These are phyloP conservation scores for Mycena albidolilacea DNA, from an alignment of 768 basidiomycete genomes.

Conservation along the genomic window DNA sequence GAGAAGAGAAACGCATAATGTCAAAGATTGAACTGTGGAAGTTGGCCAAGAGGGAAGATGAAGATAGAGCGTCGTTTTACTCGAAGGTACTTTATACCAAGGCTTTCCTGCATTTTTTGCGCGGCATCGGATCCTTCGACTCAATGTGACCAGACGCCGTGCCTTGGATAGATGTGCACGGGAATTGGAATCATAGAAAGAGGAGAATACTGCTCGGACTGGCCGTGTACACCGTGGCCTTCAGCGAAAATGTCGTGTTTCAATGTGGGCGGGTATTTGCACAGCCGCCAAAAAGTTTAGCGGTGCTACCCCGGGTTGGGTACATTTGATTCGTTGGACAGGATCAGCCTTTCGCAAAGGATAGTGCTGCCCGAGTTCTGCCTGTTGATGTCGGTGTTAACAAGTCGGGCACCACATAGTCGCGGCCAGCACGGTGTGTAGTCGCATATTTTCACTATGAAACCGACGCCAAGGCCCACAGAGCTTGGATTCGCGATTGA, in stretches of 20 bases:
- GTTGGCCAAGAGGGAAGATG: background rate
- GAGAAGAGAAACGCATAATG: constrained; percentile 23
- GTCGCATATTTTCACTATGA: background rate
- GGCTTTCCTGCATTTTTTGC: background rate
- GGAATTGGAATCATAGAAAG: background rate
- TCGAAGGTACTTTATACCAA: constrained; percentile 15
- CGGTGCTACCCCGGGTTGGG: too few species aligned
- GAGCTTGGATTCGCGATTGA: too few species aligned
- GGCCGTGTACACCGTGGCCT: constrained; percentile 25
- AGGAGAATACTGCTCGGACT: background rate
- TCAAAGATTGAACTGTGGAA: background rate
- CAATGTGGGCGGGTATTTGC: background rate
- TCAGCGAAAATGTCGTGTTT: background rate
- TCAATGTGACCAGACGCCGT: constrained; percentile 2
- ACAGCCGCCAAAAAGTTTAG: background rate
- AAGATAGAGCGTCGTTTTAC: constrained; percentile 10
- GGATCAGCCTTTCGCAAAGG: background rate
- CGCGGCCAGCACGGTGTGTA: constrained; percentile 15
- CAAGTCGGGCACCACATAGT: constrained; percentile 8
- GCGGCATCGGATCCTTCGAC: background rate
- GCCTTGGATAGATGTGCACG: background rate
- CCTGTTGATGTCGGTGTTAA: constrained; percentile 2
- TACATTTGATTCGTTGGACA: background rate
- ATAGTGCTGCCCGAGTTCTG: background rate
- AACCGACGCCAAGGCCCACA: background rate